Percentiles rank a stretch among this genome's conserved stretches.
Conservation (phyloP, 495 filamentous ascomycete species). For the Penicillium tannophilum region DNA sequence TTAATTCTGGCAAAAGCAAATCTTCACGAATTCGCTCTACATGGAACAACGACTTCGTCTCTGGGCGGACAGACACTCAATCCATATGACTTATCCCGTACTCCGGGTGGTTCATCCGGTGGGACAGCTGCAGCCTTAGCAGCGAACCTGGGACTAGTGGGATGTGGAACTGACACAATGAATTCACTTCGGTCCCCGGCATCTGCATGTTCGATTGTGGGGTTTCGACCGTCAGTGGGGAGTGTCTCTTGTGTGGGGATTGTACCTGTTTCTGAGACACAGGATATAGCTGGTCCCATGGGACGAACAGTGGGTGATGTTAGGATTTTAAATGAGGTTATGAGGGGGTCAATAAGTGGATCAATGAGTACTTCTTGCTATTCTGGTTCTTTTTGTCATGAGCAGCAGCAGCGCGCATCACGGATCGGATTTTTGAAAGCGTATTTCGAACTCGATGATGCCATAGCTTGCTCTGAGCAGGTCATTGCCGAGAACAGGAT, state of each 20-base stretch:
- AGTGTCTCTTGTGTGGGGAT: conserved; percentile 54
- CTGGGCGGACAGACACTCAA: conserved; percentile 64
- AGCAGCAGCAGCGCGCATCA: conserved; percentile 6
- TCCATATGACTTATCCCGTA: conserved; percentile 62
- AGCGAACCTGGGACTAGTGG: conserved; percentile 57
- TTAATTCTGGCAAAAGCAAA: conserved; percentile 70
- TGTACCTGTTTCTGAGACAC: conserved; percentile 62
- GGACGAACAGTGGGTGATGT: conserved; percentile 57
- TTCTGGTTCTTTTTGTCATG: neutral
- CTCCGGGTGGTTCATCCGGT: conserved; percentile 65
- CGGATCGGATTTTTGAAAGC: conserved; percentile 46
- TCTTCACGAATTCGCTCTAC: conserved; percentile 65
- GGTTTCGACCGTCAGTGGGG: conserved; percentile 61
- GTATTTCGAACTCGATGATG: conserved; percentile 41
- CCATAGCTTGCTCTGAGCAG: conserved; percentile 43
- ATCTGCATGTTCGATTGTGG: conserved; percentile 62
- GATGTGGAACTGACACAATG: conserved; percentile 65
- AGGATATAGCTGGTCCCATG: conserved; percentile 64
- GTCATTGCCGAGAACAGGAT: conserved; percentile 59
- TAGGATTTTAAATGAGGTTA: conserved; percentile 54
- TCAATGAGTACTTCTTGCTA: neutral
- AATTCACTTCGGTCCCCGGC: conserved; percentile 65
- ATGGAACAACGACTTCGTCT: conserved; percentile 61
- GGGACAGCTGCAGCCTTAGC: conserved; percentile 63
- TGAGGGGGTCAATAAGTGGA: conserved; percentile 41